phyloP scores from a whole-genome alignment of 257 asterid species.

The Coffea canephora region DNA sequence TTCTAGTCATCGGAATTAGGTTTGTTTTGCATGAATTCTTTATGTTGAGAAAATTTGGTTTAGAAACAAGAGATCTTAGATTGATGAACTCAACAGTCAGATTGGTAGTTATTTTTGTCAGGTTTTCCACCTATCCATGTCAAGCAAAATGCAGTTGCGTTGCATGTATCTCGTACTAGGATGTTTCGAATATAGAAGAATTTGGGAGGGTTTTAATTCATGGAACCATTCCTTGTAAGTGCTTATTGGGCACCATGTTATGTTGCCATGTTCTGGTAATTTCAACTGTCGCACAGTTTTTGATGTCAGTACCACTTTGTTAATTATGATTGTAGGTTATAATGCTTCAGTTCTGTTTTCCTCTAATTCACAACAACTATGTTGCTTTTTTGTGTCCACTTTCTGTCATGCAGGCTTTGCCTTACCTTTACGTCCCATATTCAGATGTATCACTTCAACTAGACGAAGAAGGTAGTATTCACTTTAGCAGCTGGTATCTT shows the following conservation, averaged over 20 bases:
- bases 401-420: slow-evolving; percentile 62
- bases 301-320: background rate
- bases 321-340: background rate
- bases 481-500: slow-evolving; percentile 1
- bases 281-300: background rate
- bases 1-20: background rate
- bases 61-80: background rate
- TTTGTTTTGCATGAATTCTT: background rate
- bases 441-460: slow-evolving; percentile 51
- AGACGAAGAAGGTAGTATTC: slow-evolving; percentile 57
- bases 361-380: background rate
- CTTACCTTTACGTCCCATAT: slow-evolving; percentile 74
- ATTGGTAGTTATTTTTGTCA: background rate
- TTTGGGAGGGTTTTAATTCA: background rate
- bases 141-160: background rate
- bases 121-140: background rate
- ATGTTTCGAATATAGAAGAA: background rate
- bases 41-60: background rate
- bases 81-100: background rate
- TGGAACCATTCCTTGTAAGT: background rate
- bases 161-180: background rate
- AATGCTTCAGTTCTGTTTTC: slow-evolving; percentile 1
- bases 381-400: background rate
- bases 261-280: background rate
- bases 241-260: background rate